Evolutionary conservation across 495 filamentous ascomycete genomes (phyloP), one percentile per base, ranked within the genome.

Genomic region (Penicillium atrosanguineum): DNA sequence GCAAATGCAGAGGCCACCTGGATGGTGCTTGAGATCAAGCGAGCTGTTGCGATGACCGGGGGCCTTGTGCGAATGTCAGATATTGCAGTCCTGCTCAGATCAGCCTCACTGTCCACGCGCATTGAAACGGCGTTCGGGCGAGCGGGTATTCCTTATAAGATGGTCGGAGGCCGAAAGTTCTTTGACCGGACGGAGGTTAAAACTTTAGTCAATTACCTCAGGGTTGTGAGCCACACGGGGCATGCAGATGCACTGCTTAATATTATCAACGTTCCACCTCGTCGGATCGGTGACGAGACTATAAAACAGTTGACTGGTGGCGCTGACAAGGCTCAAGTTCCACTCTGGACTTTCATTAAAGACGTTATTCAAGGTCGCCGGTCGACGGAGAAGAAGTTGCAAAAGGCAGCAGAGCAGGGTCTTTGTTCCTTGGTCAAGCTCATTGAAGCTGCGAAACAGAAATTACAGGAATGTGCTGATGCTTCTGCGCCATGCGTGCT

Each of bases 161-260:
- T 97, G 95, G 88, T 97, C 45, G 95, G 89, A 61, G 95, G 95
- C 0, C 81, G 84, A 29, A 85, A 86, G 50, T 99, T 99, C 70
- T 99, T 93, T 61, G 95, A 99, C 59, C 83, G 95, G 43, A 77
- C 83, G 11, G 95, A 99, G 70, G 86, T 99, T 62, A 97, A 95
- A 65, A 81, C 87, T 4, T 65, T 97, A 1, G 68, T 99, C 7
- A 91, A 97, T 65, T 97, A 99, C 67, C 73, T 97, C 20, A 80
- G 91, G 25, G 86, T 95, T 6, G 81, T 96, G 34, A 84, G 87
- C 65, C 90, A 95, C 61, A 90, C 91, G 2, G 80, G 86, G 15
- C 92, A 95, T 60, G 95, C 90, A 50, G 95, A 97, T 67, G 90
- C 95, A 1, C 60, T 97, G 3, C 80, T 85, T 34, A 83, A 90